phyloP scores from a whole-genome alignment of 345 rosid genomes.

The Anacardium occidentale region DNA sequence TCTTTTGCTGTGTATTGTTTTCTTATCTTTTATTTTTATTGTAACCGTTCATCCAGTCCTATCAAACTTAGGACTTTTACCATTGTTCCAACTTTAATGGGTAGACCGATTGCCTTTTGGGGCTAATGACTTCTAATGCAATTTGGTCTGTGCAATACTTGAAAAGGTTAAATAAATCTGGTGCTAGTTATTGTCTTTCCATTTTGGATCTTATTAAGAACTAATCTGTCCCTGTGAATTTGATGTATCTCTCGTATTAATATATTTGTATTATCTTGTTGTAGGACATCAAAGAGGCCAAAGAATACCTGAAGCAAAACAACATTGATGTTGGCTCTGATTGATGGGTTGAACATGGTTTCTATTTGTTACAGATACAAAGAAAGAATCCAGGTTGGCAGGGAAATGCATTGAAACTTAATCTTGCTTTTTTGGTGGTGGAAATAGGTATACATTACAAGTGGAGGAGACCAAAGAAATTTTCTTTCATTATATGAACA shows the following conservation, averaged over 20 bases:
- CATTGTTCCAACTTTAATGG: not conserved
- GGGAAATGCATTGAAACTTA: not conserved
- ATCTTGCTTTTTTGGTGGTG: not conserved
- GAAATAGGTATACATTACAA: not conserved
- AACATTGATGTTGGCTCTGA: constrained; percentile 66
- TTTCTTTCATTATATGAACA: not conserved
- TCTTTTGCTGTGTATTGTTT: not conserved
- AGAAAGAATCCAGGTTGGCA: not conserved
- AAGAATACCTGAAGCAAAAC: constrained; percentile 58
- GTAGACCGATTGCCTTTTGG: not conserved
- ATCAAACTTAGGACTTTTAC: not conserved
- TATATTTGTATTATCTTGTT: not conserved
- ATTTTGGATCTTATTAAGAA: not conserved
- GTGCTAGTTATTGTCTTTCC: not conserved
- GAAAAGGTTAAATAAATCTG: not conserved
- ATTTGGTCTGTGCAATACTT: not conserved
- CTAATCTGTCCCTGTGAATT: not conserved
- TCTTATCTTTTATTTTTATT: not conserved
- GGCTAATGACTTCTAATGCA: not conserved
- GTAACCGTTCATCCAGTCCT: not conserved
- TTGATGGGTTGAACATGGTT: constrained; percentile 13
- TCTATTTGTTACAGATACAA: not conserved
- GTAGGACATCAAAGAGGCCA: constrained; percentile 82
- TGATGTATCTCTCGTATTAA: not conserved
- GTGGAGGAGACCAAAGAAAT: not conserved